These are phyloP conservation scores for Aspergillus heteromorphus DNA, from an alignment of 495 filamentous ascomycete species.

Conservation along the genomic window DNA sequence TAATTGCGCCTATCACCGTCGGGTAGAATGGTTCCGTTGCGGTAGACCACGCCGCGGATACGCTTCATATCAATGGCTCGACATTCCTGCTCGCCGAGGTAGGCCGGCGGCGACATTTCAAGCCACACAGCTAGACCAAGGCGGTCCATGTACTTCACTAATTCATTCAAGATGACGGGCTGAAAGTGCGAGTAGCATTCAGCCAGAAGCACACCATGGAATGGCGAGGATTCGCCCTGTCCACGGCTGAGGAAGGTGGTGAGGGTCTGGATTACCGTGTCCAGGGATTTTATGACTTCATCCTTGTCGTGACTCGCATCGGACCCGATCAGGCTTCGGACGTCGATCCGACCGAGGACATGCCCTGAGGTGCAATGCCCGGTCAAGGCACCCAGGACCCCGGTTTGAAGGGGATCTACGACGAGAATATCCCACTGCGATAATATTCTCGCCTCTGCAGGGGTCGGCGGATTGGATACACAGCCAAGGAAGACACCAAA, in stretches of 20 bases:
- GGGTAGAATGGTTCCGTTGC: slow-evolving; percentile 14
- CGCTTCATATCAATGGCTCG: slow-evolving; percentile 14
- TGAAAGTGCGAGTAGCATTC: slow-evolving; percentile 10
- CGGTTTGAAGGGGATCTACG: slow-evolving; percentile 33
- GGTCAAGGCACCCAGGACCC: slow-evolving; percentile 32
- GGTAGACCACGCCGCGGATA: slow-evolving; percentile 13
- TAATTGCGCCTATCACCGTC: slow-evolving; percentile 15
- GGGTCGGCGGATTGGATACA: slow-evolving; percentile 29
- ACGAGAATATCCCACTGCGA: slow-evolving; percentile 41
- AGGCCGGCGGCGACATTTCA: slow-evolving; percentile 8
- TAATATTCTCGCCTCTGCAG: slow-evolving; percentile 28
- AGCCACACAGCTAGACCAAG: slow-evolving; percentile 16
- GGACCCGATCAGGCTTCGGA: slow-evolving; percentile 6
- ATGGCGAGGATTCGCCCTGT: neutral
- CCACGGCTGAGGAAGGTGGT: neutral
- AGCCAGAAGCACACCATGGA: slow-evolving; percentile 8
- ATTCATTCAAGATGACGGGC: slow-evolving; percentile 11
- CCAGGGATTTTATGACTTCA: slow-evolving; percentile 6
- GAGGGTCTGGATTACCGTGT: neutral
- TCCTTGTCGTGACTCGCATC: slow-evolving; percentile 4
- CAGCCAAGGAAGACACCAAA: slow-evolving; percentile 44
- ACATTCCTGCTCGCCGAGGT: slow-evolving; percentile 4
- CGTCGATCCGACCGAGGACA: slow-evolving; percentile 26
- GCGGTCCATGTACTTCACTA: slow-evolving; percentile 7
- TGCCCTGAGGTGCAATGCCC: slow-evolving; percentile 12